Evolutionary conservation across 768 basidiomycete genomes (phyloP).

Genomic region (Leccinum ochraceum): DNA sequence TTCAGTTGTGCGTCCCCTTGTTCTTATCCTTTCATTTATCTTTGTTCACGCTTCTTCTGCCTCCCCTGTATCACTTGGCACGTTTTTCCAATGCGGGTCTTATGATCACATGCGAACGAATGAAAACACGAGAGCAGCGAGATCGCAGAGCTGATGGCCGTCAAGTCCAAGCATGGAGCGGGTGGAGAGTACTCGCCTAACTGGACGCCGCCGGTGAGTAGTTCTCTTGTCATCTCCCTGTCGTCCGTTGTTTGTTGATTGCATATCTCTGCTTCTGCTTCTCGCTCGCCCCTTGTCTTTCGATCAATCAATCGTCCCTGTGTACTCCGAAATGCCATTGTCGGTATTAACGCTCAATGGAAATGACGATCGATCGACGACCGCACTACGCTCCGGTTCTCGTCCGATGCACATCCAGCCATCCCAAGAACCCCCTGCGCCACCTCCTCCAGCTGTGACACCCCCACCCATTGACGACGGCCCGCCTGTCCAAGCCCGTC

Average conservation of each 20-base stretch:
- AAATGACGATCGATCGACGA: background rate
- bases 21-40: background rate
- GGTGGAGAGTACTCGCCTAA: constrained; percentile 78
- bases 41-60: background rate
- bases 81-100: background rate
- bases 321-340: background rate
- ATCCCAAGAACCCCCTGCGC: constrained; percentile 37
- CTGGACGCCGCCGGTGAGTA: constrained; percentile 63
- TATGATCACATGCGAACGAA: background rate
- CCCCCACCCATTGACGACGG: constrained; percentile 50
- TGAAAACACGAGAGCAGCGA: constrained; percentile 49
- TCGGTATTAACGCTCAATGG: background rate
- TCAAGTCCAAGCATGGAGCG: constrained; percentile 80
- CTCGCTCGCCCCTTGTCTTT: background rate
- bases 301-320: background rate
- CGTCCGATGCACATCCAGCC: constrained; percentile 17
- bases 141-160: constrained; percentile 80
- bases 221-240: background rate
- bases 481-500: constrained; percentile 52
- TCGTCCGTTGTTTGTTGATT: background rate
- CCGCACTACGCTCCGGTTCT: background rate
- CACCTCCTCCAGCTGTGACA: constrained; percentile 40
- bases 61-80: background rate
- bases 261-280: background rate
- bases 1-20: constrained; percentile 50